phyloP scores from a whole-genome alignment of 306 rosid species.

The Prinsepia uniflora region DNA sequence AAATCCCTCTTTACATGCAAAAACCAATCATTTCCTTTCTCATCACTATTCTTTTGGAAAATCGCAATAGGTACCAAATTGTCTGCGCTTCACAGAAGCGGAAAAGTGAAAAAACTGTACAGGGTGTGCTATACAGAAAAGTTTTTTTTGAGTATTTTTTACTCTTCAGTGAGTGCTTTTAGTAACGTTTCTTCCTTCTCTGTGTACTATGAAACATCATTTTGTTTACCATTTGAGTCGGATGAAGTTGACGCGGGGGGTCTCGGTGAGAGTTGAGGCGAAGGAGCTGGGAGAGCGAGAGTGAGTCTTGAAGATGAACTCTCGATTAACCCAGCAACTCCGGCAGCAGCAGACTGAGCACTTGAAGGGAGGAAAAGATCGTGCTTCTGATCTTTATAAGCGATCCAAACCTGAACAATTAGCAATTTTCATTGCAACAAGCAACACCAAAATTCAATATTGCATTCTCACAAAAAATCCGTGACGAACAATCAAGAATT shows the following conservation, averaged over 20 bases:
- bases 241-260: slow-evolving; percentile 49
- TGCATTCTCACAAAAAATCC: background rate
- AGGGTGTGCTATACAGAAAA: slow-evolving; percentile 59
- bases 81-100: slow-evolving; percentile 6
- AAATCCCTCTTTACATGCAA: slow-evolving; percentile 35
- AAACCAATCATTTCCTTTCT: slow-evolving; percentile 25
- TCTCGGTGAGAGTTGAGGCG: slow-evolving; percentile 54
- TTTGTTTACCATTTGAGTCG: slow-evolving; percentile 51
- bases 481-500: background rate
- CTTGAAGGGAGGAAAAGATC: slow-evolving; percentile 98
- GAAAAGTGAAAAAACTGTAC: slow-evolving; percentile 49
- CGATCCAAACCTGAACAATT: slow-evolving; percentile 87
- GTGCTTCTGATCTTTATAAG: slow-evolving; percentile 97
- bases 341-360: slow-evolving; percentile 98
- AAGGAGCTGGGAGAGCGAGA: slow-evolving; percentile 80
- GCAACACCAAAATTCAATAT: background rate
- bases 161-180: slow-evolving; percentile 20
- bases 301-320: slow-evolving; percentile 84
- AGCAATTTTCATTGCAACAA: background rate
- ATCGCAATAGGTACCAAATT: slow-evolving; percentile 38
- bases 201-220: slow-evolving; percentile 38
- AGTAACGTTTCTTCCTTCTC: slow-evolving; percentile 5
- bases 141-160: slow-evolving; percentile 4
- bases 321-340: slow-evolving; percentile 94
- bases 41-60: slow-evolving; percentile 13